A percentile compares a stretch with the other conserved stretches of the same genome.
Conservation (phyloP, 1,139 yeast genomes). For the Candida smagusa region DNA sequence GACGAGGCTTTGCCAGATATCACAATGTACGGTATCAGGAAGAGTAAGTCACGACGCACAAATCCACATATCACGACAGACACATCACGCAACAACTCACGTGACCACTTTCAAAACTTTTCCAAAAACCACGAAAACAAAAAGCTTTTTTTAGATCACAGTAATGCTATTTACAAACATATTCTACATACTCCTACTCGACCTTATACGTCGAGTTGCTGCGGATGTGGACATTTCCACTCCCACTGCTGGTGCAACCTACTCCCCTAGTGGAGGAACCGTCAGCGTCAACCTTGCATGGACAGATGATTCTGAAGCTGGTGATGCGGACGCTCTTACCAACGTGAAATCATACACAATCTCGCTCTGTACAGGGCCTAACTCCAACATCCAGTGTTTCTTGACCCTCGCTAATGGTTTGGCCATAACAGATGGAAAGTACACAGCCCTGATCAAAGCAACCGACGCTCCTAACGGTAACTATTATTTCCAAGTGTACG, state of each 20-base stretch:
- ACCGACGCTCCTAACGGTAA: conserved; percentile 56
- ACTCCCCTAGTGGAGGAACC: conserved; percentile 45
- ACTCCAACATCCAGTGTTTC: conserved; percentile 44
- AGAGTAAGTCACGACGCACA: too few species aligned
- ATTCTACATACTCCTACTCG: conserved; percentile 5
- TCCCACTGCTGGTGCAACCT: conserved; percentile 51
- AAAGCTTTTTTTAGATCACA: conserved; percentile 1
- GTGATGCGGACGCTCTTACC: conserved; percentile 39
- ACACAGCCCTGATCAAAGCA: conserved; percentile 41
- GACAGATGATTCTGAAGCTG: conserved; percentile 50
- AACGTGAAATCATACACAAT: conserved; percentile 49
- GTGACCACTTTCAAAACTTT: too few species aligned
- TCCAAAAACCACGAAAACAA: not conserved
- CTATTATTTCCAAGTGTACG: conserved; percentile 66
- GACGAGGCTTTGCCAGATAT: too few species aligned
- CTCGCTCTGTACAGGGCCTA: conserved; percentile 66
- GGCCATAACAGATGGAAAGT: conserved; percentile 24
- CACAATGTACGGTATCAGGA: too few species aligned
- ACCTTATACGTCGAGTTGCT: conserved; percentile 9
- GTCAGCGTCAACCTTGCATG: conserved; percentile 54
- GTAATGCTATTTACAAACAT: conserved; percentile 4
- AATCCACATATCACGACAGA: not conserved
- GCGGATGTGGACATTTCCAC: conserved; percentile 59
- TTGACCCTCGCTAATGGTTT: conserved; percentile 20
- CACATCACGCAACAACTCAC: too few species aligned